Conservation (phyloP, 208 protist species). For the Trypanosoma cruzi region DNA sequence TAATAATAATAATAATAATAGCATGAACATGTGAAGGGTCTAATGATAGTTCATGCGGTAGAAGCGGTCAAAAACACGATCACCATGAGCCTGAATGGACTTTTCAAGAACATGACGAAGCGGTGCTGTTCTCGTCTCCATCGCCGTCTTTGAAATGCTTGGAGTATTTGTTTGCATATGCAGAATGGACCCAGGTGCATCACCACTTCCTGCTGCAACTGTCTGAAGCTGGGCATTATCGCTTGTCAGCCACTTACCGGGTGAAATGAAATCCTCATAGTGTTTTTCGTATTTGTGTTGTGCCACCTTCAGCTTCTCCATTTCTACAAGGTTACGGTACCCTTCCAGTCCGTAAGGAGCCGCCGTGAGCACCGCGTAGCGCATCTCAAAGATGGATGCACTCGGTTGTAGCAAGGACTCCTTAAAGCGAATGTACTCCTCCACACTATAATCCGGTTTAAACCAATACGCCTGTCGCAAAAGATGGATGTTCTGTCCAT, state of each 20-base stretch:
- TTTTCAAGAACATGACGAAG: constrained; percentile 54
- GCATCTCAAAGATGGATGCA: constrained; percentile 85
- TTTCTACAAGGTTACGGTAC: constrained; percentile 81
- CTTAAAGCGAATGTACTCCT: constrained; percentile 91
- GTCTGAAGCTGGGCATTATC: constrained; percentile 81
- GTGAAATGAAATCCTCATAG: constrained; percentile 84
- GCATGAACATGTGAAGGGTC: constrained; percentile 3
- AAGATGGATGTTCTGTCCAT: constrained; percentile 82
- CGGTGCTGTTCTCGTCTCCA: constrained; percentile 74
- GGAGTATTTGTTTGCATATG: constrained; percentile 61
- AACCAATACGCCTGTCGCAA: constrained; percentile 90
- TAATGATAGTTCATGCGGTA: constrained; percentile 88
- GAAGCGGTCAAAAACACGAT: constrained; percentile 81
- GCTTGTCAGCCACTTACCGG: constrained; percentile 80
- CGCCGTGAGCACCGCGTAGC: constrained; percentile 73
- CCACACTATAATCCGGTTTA: constrained; percentile 87
- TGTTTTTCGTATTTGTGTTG: constrained; percentile 92
- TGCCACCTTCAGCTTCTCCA: constrained; percentile 87
- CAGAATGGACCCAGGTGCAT: constrained; percentile 68
- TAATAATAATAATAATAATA: background rate
- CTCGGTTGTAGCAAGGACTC: constrained; percentile 87
- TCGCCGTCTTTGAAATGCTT: constrained; percentile 39
- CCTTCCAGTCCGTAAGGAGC: constrained; percentile 58
- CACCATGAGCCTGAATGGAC: constrained; percentile 79
- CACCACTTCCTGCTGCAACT: constrained; percentile 65